Evolutionary conservation across 2,329 filamentous ascomycete species (phyloP), one percentile per base, ranked within the genome.

Genomic region (Hortaea sp.): DNA sequence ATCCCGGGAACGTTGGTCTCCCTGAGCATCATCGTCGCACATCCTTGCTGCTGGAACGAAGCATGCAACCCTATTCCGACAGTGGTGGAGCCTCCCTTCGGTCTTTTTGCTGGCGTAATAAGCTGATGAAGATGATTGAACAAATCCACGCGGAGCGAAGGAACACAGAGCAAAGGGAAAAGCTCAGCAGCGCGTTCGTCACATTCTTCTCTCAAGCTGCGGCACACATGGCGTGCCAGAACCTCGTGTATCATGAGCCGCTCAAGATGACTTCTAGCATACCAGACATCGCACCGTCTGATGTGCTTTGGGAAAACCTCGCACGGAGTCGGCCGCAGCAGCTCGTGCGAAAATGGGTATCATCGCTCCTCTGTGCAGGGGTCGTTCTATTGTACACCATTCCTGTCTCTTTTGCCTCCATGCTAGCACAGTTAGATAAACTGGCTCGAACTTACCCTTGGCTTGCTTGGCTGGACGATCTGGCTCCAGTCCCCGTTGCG

Each of bases 131-230:
- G 10, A 71, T 97, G 12, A 98, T 97, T 55, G 61, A 89, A 44
- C 89, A 97, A 63, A 95, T 98, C 45, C 89, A 95, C 56, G 72
- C 83, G 39, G 92, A 97, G 54, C 92, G 98, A 63, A 76, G 83
- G 44, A 75, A 92, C 42, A 84, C 85, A 0, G 89, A 95, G 54
- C 80, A 83, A 4, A 97, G 87, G 52, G 89, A 90, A 0, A 69
- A 89, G 41, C 92, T 95, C 88, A 95, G 86, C 59, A 95, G 90
- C 1, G 92, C 92, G 0, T 98, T 98, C 57, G 88, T 98, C 50
- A 92, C 98, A 63, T 98, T 98, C 74, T 95, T 97, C 60, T 85
- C 95, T 61, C 92, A 98, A 63, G 86, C 95, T 1, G 89, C 90
- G 5, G 92, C 92, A 0, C 92, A 98, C 60, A 97, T 98, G 92